These are phyloP conservation scores for Aphanomyces euteiches DNA, from an alignment of 352 stramenopile genomes.

Conservation along the genomic window DNA sequence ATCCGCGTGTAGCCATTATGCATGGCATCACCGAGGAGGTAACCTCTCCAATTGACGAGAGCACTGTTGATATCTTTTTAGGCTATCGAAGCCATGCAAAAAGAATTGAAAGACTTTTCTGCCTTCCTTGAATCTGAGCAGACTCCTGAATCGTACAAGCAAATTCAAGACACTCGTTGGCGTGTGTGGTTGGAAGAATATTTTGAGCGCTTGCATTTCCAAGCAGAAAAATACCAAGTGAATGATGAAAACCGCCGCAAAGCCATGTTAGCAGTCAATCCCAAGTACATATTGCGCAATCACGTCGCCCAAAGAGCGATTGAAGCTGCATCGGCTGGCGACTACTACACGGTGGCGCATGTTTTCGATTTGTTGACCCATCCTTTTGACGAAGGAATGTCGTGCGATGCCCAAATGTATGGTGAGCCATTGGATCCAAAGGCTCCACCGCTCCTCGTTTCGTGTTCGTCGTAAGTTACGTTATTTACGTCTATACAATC, in stretches of 20 bases:
- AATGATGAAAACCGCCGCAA: conserved; percentile 28
- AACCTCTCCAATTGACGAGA: conserved; percentile 47
- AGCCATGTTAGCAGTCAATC: conserved; percentile 68
- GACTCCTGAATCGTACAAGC: conserved; percentile 49
- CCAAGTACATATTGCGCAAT: conserved; percentile 84
- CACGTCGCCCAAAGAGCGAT: conserved; percentile 87
- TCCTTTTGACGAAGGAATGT: conserved; percentile 52
- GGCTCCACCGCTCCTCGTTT: conserved; percentile 60
- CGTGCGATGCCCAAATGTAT: conserved; percentile 43
- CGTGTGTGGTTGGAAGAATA: conserved; percentile 57
- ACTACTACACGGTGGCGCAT: conserved; percentile 60
- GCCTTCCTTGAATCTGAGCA: conserved; percentile 29
- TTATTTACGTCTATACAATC: background rate
- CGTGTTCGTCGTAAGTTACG: conserved; percentile 64
- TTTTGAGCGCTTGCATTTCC: conserved; percentile 42
- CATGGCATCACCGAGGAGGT: conserved; percentile 72
- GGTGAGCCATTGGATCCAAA: conserved; percentile 51
- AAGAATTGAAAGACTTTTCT: conserved; percentile 35
- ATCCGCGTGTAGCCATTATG: conserved; percentile 52
- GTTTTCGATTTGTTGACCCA: conserved; percentile 68
- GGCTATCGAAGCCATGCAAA: conserved; percentile 42
- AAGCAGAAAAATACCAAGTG: conserved; percentile 42
- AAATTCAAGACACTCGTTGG: conserved; percentile 48
- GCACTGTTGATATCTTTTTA: conserved; percentile 39
- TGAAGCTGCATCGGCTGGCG: conserved; percentile 60